phyloP scores from a whole-genome alignment of 1,139 yeast species.

The Candida buenavistaensis region DNA sequence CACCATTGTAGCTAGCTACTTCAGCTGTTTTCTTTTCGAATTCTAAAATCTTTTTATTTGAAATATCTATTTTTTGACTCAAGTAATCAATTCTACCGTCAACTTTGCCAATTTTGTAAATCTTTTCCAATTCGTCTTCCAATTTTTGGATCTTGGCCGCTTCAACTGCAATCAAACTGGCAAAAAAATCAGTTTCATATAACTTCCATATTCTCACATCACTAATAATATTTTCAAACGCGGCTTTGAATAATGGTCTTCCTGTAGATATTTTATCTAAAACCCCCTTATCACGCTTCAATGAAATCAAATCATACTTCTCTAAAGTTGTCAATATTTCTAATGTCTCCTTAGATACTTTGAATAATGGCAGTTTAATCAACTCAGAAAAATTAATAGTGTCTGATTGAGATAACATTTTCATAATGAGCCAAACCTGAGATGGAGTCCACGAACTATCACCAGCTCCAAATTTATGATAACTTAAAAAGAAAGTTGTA shows the following conservation, averaged over 20 bases:
- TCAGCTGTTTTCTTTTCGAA: constrained; percentile 28
- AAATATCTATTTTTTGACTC: constrained; percentile 59
- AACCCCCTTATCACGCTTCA: constrained; percentile 74
- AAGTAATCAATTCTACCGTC: constrained; percentile 65
- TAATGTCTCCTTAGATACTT: constrained; percentile 49
- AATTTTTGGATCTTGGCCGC: constrained; percentile 59
- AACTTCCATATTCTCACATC: constrained; percentile 59
- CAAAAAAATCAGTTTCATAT: constrained; percentile 64
- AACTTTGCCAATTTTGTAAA: constrained; percentile 45
- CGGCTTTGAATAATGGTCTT: constrained; percentile 80
- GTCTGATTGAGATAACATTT: constrained; percentile 53
- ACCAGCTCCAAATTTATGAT: constrained; percentile 19
- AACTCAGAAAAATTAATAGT: constrained; percentile 52
- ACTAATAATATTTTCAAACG: constrained; percentile 63
- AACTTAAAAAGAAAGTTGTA: constrained; percentile 70
- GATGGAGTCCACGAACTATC: constrained; percentile 64
- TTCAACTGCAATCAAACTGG: constrained; percentile 57
- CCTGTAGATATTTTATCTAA: constrained; percentile 69
- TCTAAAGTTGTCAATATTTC: constrained; percentile 69
- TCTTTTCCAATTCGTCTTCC: constrained; percentile 69
- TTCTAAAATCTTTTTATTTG: constrained; percentile 49
- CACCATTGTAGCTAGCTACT: constrained; percentile 7
- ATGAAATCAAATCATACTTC: constrained; percentile 70
- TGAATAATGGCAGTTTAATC: constrained; percentile 63
- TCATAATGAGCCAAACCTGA: constrained; percentile 87